These are phyloP conservation scores for Xanthoconium stramineum DNA, from an alignment of 768 basidiomycete species.

Conservation along the genomic window DNA sequence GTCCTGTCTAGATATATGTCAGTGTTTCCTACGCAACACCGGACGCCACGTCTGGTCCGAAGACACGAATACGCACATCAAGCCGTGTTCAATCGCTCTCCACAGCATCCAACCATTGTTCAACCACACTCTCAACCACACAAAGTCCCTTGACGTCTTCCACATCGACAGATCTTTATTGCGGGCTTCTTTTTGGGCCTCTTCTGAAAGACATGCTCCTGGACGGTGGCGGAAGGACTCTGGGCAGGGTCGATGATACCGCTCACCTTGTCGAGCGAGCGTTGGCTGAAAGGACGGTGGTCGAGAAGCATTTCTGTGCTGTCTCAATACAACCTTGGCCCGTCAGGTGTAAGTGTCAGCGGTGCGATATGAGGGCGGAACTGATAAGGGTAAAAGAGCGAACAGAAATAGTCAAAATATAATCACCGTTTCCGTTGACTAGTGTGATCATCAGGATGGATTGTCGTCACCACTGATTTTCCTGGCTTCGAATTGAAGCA, in stretches of 20 bases:
- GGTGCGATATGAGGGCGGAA: too few relatives aligned
- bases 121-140: constrained; percentile 79
- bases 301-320: too few relatives aligned
- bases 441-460: too few relatives aligned
- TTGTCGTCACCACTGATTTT: too few relatives aligned
- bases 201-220: constrained; percentile 20
- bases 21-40: background rate
- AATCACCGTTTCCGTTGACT: too few relatives aligned
- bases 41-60: background rate
- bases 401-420: too few relatives aligned
- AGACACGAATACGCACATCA: constrained; percentile 48
- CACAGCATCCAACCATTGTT: constrained; percentile 69
- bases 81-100: constrained; percentile 65
- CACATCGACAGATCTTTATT: constrained; percentile 42
- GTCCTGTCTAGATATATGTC: constrained; percentile 39
- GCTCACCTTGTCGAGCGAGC: constrained; percentile 43
- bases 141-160: constrained; percentile 85
- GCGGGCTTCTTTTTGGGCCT: too few relatives aligned
- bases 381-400: too few relatives aligned
- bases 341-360: too few relatives aligned
- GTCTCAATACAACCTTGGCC: too few relatives aligned
- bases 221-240: constrained; percentile 32
- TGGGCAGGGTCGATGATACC: constrained; percentile 37
- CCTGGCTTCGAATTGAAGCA: too few relatives aligned
- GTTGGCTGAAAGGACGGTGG: too few relatives aligned